phyloP scores from a whole-genome alignment of 176 grass and related monocot species.

The Canna indica region DNA sequence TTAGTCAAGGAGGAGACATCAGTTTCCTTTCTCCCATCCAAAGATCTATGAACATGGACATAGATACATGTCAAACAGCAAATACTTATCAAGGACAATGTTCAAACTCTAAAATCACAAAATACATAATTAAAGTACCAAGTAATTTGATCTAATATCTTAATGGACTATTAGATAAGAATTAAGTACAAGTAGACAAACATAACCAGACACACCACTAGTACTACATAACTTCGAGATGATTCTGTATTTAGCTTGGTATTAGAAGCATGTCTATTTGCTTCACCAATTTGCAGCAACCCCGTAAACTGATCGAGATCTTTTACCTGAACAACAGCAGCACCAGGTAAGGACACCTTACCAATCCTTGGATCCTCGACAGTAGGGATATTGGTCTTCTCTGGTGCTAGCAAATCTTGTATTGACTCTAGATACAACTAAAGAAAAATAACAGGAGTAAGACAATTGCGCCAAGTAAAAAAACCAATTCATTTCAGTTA shows the following conservation, averaged over 20 bases:
- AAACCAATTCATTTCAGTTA: no score
- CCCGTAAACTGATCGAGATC: constrained; percentile 69
- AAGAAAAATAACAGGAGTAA: no score
- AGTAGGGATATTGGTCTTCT: no score
- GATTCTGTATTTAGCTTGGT: constrained; percentile 95
- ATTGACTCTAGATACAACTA: no score
- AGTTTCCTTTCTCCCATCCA: constrained; percentile 44
- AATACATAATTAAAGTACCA: no score
- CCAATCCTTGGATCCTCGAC: constrained; percentile 73
- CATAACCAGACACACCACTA: constrained; percentile 49
- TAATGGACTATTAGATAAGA: neutral
- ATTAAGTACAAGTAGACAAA: constrained; percentile 10
- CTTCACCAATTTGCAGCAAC: constrained; percentile 76
- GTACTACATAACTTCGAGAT: no score
- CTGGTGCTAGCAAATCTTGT: no score
- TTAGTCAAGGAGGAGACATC: constrained; percentile 20
- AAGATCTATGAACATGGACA: constrained; percentile 71
- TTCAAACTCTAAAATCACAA: neutral
- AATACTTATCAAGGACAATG: neutral
- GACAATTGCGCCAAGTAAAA: no score
- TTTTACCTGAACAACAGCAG: constrained; percentile 58
- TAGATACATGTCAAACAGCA: constrained; percentile 25
- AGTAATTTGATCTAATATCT: no score
- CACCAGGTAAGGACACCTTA: constrained; percentile 70
- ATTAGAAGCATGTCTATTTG: constrained; percentile 84